Conservation (phyloP, 352 stramenopile species). For the Pythium phragmitis region DNA sequence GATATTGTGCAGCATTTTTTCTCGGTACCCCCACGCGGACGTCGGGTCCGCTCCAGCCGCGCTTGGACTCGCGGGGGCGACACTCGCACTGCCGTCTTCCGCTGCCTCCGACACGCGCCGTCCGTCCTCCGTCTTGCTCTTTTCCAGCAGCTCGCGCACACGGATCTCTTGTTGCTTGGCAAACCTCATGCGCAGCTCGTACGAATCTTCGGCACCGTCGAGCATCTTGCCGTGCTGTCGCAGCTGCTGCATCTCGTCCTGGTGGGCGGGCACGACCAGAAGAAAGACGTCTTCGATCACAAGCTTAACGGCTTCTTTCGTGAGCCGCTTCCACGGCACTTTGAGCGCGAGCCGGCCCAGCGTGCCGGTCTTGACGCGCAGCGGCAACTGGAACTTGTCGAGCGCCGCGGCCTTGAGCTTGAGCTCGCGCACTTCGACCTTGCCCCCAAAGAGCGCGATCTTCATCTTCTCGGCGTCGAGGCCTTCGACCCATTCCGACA, state of each 20-base stretch:
- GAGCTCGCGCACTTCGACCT: conserved; percentile 81
- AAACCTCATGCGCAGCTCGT: conserved; percentile 60
- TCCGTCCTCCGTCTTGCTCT: conserved; percentile 50
- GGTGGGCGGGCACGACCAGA: conserved; percentile 64
- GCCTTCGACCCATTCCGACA: conserved; percentile 84
- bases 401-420: conserved; percentile 65
- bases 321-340: conserved; percentile 84
- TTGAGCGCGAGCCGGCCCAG: conserved; percentile 73
- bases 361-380: conserved; percentile 73
- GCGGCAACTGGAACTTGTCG: conserved; percentile 76
- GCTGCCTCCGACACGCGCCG: conserved; percentile 28
- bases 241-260: conserved; percentile 47
- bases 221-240: conserved; percentile 24
- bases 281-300: conserved; percentile 77
- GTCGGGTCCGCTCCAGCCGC: conserved; percentile 38
- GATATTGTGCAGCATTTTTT: conserved; percentile 84
- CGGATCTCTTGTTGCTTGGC: conserved; percentile 83
- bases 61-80: neutral
- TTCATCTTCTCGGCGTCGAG: conserved; percentile 89
- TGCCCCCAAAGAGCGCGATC: conserved; percentile 76
- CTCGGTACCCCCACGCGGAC: conserved; percentile 66
- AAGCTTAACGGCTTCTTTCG: conserved; percentile 73
- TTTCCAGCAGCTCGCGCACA: conserved; percentile 75
- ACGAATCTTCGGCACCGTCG: conserved; percentile 52
- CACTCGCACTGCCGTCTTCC: conserved; percentile 1